phyloP scores from a whole-genome alignment of 2,329 filamentous ascomycete genomes.

The Verticillium nonalfalfae region DNA sequence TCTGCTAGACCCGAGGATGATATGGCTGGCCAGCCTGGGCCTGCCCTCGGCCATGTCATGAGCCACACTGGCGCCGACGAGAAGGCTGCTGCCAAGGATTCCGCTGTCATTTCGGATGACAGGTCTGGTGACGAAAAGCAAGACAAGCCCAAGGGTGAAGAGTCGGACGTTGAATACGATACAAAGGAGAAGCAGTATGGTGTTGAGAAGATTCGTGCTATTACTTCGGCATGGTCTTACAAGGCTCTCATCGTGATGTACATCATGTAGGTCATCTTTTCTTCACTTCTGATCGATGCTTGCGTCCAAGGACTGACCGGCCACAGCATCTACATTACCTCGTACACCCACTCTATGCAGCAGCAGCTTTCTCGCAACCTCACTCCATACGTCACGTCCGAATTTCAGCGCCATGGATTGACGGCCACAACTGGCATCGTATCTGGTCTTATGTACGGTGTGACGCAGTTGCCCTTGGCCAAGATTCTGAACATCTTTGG shows the following conservation, averaged over 20 bases:
- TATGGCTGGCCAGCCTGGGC: not conserved
- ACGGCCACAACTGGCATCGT: conserved; percentile 59
- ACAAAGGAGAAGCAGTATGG: conserved; percentile 27
- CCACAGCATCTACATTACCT: conserved; percentile 29
- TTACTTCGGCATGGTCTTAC: conserved; percentile 30
- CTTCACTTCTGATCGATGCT: too few relatives aligned
- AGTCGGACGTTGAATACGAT: conserved; percentile 12
- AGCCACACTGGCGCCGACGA: conserved; percentile 3
- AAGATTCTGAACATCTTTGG: conserved; percentile 44
- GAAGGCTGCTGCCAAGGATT: conserved; percentile 10
- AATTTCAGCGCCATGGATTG: conserved; percentile 57
- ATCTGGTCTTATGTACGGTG: conserved; percentile 35
- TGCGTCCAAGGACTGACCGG: not conserved
- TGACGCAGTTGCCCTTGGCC: conserved; percentile 32
- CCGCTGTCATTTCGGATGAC: not conserved
- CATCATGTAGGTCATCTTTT: conserved; percentile 23
- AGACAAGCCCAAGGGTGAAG: not conserved
- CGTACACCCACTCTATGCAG: conserved; percentile 29
- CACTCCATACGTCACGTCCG: conserved; percentile 59
- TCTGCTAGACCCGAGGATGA: not conserved
- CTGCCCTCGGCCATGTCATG: not conserved
- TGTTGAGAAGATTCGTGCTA: conserved; percentile 30
- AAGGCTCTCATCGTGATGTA: conserved; percentile 31
- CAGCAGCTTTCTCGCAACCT: conserved; percentile 38
- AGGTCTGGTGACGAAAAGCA: not conserved